phyloP scores from a whole-genome alignment of 2,329 filamentous ascomycete species.

The Sporothrix dimorphospora region DNA sequence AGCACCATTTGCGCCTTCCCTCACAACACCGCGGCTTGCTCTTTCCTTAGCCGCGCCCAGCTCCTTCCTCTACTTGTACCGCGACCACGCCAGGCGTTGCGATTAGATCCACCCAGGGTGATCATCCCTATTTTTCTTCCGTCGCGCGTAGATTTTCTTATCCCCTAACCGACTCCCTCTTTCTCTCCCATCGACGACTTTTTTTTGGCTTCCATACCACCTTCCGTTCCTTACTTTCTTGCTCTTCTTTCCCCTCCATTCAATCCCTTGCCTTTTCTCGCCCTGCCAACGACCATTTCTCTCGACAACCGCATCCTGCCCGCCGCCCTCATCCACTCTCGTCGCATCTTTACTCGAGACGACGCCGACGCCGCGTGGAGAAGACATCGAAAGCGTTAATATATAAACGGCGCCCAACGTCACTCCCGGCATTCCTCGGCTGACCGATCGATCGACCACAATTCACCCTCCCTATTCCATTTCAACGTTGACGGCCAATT shows the following conservation, averaged over 20 bases:
- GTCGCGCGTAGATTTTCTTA: conserved; percentile 16
- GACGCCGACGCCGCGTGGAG: background rate
- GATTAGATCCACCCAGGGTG: conserved; percentile 17
- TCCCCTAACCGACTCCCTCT: conserved; percentile 14
- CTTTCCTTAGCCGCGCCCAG: conserved; percentile 12
- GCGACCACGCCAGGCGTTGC: conserved; percentile 18
- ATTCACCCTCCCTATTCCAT: background rate
- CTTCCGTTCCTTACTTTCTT: conserved; percentile 1
- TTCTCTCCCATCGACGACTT: conserved; percentile 7
- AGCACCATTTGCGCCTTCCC: background rate
- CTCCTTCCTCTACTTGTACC: conserved; percentile 10
- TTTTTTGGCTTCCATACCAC: conserved; percentile 12
- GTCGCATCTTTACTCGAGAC: background rate
- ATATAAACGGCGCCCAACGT: conserved; percentile 11
- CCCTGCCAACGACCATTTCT: background rate
- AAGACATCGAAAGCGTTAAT: conserved; percentile 10
- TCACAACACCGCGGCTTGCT: background rate
- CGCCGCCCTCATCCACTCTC: background rate
- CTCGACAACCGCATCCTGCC: background rate
- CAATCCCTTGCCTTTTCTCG: conserved; percentile 11
- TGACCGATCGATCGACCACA: background rate
- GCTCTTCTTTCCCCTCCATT: background rate
- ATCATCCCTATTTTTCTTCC: conserved; percentile 20
- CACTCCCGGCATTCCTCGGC: background rate
- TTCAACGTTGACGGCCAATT: background rate